Evolutionary conservation across 176 grass and related monocot species (phyloP).

Genomic region (Poa annua): DNA sequence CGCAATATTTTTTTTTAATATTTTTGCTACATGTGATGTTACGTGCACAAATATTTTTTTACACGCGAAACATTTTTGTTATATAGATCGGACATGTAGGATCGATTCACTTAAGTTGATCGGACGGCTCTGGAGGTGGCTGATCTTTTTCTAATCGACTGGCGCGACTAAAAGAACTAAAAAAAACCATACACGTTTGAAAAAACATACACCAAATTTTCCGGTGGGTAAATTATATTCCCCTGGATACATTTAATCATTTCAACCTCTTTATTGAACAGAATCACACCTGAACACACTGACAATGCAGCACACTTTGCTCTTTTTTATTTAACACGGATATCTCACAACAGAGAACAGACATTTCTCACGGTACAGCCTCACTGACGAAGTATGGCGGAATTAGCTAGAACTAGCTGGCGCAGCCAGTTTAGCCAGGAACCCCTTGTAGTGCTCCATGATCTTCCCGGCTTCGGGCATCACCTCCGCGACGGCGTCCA

Average conservation of each 20-base stretch:
- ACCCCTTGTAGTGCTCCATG: constrained; percentile 37
- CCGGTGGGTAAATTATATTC: no score
- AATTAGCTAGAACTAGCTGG: constrained; percentile 12
- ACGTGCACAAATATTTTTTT: no score
- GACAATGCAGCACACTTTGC: background rate
- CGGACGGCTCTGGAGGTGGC: no score
- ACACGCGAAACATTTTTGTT: no score
- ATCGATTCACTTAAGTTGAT: no score
- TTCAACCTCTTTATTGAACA: background rate
- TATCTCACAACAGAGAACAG: background rate
- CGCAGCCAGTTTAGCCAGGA: constrained; percentile 39
- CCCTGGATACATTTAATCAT: background rate
- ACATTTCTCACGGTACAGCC: background rate
- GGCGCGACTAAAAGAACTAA: no score
- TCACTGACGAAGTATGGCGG: background rate
- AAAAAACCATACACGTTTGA: no score
- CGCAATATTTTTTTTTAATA: no score
- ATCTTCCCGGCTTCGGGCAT: constrained; percentile 40
- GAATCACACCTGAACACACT: background rate
- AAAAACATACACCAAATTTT: no score
- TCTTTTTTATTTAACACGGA: constrained; percentile 3
- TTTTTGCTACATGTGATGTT: no score
- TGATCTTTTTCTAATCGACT: no score
- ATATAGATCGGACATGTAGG: no score
- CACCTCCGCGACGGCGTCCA: constrained; percentile 42